Conservation (phyloP, 257 asterid species). For the Echium plantagineum region DNA sequence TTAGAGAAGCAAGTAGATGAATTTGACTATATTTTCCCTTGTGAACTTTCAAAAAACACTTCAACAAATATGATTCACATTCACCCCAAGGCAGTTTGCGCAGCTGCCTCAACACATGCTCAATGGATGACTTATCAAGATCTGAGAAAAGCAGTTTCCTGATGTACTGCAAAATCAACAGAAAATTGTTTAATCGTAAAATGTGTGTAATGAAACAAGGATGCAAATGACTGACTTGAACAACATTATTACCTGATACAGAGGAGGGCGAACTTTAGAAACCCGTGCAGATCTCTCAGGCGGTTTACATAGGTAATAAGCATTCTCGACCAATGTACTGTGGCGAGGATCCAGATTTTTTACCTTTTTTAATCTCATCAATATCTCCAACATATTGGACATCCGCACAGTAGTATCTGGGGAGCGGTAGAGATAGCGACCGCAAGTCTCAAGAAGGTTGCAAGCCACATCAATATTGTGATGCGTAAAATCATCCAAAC, state of each 20-base stretch:
- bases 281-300: constrained; percentile 98
- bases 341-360: constrained; percentile 99
- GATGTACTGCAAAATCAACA: constrained; percentile 53
- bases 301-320: constrained; percentile 94
- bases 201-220: constrained; percentile 9
- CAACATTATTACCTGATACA: constrained; percentile 61
- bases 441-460: constrained; percentile 99
- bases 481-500: constrained; percentile 95
- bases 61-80: constrained; percentile 73
- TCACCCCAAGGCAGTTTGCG: constrained; percentile 97
- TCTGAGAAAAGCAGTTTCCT: constrained; percentile 95
- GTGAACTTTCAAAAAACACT: constrained; percentile 96
- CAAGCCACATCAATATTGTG: constrained; percentile 96
- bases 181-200: constrained; percentile 9
- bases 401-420: constrained; percentile 87
- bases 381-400: constrained; percentile 95
- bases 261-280: constrained; percentile 92
- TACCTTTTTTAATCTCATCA: constrained; percentile 96
- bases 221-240: constrained; percentile 7
- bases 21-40: constrained; percentile 96
- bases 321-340: constrained; percentile 92
- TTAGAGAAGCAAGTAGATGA: constrained; percentile 95
- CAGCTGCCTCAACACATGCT: constrained; percentile 84
- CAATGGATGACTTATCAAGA: constrained; percentile 85
- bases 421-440: constrained; percentile 94